Percentiles rank a stretch among this genome's conserved stretches.
These are phyloP conservation scores for Nepenthes mirabilis DNA, from an alignment of 148 eudicot species.

Conservation along the genomic window DNA sequence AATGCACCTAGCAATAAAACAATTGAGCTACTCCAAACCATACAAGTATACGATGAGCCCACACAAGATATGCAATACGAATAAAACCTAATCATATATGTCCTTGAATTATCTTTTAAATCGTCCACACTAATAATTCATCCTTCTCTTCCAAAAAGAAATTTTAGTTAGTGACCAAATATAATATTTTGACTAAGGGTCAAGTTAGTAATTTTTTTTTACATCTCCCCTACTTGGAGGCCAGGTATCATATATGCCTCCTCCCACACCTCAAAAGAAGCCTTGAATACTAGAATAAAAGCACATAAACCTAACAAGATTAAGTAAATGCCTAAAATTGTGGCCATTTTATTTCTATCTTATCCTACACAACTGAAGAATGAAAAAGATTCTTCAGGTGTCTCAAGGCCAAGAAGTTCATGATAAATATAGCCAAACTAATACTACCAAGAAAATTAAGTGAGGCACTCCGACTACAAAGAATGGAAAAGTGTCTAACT, in stretches of 20 bases:
- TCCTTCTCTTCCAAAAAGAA: too few relatives aligned
- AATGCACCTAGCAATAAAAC: conserved; percentile 6
- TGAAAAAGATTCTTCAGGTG: conserved; percentile 2
- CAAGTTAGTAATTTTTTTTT: too few relatives aligned
- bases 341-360: conserved; percentile 3
- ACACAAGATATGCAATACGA: neutral
- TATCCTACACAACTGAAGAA: conserved; percentile 5
- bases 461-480: conserved; percentile 1
- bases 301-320: conserved; percentile 1
- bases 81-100: neutral
- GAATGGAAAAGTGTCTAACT: conserved; percentile 3
- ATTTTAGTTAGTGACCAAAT: too few relatives aligned
- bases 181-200: too few relatives aligned
- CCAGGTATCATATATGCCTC: too few relatives aligned
- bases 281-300: conserved; percentile 1
- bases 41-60: conserved; percentile 6
- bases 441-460: conserved; percentile 1
- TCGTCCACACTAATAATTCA: neutral
- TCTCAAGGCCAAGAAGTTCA: conserved; percentile 4
- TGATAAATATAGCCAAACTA: conserved; percentile 3
- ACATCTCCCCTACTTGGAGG: too few relatives aligned
- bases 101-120: neutral
- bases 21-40: conserved; percentile 8
- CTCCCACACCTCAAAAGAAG: neutral
- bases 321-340: conserved; percentile 4